Conservation (phyloP, 495 filamentous ascomycete species). For the Rusavskia elegans region DNA sequence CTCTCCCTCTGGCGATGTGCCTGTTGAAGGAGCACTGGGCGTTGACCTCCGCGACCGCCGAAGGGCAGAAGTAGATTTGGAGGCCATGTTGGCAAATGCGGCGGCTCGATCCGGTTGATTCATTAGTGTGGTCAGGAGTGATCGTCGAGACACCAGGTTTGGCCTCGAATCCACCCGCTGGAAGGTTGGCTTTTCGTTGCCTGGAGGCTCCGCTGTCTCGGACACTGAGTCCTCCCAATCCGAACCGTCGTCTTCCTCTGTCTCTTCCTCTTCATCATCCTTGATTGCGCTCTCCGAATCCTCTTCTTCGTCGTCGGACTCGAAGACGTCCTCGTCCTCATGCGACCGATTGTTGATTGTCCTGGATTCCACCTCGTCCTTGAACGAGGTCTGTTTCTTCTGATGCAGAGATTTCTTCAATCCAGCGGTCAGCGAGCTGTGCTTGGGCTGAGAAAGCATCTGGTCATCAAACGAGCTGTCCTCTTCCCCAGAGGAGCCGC, state of each 20-base stretch:
- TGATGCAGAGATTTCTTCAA: slow-evolving; percentile 24
- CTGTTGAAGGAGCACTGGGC: slow-evolving; percentile 57
- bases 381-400: slow-evolving; percentile 78
- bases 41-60: slow-evolving; percentile 58
- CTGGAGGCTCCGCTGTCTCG: slow-evolving; percentile 64
- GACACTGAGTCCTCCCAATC: slow-evolving; percentile 92
- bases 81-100: slow-evolving; percentile 47
- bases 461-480: slow-evolving; percentile 65
- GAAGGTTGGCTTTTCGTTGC: slow-evolving; percentile 63
- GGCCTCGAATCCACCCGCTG: slow-evolving; percentile 78
- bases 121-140: slow-evolving; percentile 79
- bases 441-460: slow-evolving; percentile 31
- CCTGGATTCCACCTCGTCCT: slow-evolving; percentile 52
- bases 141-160: slow-evolving; percentile 71
- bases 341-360: slow-evolving; percentile 41
- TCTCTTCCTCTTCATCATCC: slow-evolving; percentile 68
- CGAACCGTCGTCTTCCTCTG: slow-evolving; percentile 15
- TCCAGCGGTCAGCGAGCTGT: slow-evolving; percentile 37
- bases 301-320: slow-evolving; percentile 49
- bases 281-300: slow-evolving; percentile 70
- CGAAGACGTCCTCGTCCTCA: slow-evolving; percentile 60
- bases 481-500: slow-evolving; percentile 63
- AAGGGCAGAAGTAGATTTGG: slow-evolving; percentile 70
- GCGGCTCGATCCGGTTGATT: slow-evolving; percentile 55
- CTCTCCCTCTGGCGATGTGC: slow-evolving; percentile 59